A percentile compares a stretch with the other conserved stretches of the same genome.
phyloP scores from a whole-genome alignment of 305 asterid species.

The Coffea humblotiana region DNA sequence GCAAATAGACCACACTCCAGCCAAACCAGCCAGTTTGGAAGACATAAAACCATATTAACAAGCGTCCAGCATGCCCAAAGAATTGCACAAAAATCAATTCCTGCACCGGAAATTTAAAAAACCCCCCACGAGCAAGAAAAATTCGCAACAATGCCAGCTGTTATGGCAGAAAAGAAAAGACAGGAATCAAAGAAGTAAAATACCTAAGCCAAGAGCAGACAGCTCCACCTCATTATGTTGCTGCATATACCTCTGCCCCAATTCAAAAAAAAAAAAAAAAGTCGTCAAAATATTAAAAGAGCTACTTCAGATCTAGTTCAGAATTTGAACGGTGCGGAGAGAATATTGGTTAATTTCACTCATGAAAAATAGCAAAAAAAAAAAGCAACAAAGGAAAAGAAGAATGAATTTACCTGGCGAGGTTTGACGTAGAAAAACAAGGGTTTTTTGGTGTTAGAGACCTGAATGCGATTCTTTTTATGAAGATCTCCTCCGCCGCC shows the following conservation, averaged over 20 bases:
- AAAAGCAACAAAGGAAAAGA: no score
- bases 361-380: not conserved
- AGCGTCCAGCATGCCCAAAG: not conserved
- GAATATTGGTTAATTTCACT: not conserved
- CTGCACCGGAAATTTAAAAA: not conserved
- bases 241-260: slow-evolving; percentile 77
- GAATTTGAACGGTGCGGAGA: not conserved
- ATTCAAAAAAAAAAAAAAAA: not conserved
- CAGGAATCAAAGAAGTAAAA: not conserved
- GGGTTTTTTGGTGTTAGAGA: slow-evolving; percentile 39
- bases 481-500: slow-evolving; percentile 16
- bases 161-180: not conserved
- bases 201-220: slow-evolving; percentile 88
- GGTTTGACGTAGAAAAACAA: slow-evolving; percentile 44
- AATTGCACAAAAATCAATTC: not conserved
- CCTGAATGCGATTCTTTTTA: slow-evolving; percentile 44
- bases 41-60: not conserved
- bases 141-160: not conserved
- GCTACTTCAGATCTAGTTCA: not conserved
- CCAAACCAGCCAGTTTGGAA: not conserved
- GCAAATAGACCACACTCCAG: not conserved
- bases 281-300: not conserved
- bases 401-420: slow-evolving; percentile 28
- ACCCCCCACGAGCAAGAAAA: not conserved
- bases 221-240: slow-evolving; percentile 82